These are phyloP conservation scores for Kokia cookei DNA, from an alignment of 441 rosid genomes.

Conservation along the genomic window DNA sequence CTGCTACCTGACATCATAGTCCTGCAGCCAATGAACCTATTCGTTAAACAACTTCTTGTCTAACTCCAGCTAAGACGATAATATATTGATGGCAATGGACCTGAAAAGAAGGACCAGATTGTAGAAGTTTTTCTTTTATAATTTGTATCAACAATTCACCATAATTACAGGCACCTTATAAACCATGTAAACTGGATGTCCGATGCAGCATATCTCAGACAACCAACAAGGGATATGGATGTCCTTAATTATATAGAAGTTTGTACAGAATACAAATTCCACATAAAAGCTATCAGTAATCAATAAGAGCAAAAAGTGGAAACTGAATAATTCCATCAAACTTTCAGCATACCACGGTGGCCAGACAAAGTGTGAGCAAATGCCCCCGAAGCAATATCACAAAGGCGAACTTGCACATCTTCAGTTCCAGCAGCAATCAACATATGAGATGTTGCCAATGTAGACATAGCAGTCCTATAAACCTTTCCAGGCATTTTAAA, in stretches of 20 bases:
- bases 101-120: not conserved
- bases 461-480: constrained; percentile 84
- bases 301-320: not conserved
- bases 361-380: constrained; percentile 89
- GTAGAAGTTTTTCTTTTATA: not conserved
- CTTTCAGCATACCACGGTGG: constrained; percentile 68
- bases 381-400: constrained; percentile 91
- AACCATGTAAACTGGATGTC: not conserved
- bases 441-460: constrained; percentile 81
- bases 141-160: not conserved
- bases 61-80: not conserved
- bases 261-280: not conserved
- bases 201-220: not conserved
- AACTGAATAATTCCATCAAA: not conserved
- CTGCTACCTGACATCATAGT: constrained; percentile 3
- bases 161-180: not conserved
- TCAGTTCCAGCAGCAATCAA: constrained; percentile 90
- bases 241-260: not conserved
- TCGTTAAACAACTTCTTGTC: constrained; percentile 4
- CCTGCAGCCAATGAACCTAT: constrained; percentile 10
- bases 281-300: not conserved
- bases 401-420: constrained; percentile 94
- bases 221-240: not conserved
- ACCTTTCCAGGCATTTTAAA: constrained; percentile 95
- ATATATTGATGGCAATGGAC: not conserved